A percentile compares a stretch with the other conserved stretches of the same genome.
Conservation (phyloP, 805 yeast species). For the Saccharomycopsis schoenii region DNA sequence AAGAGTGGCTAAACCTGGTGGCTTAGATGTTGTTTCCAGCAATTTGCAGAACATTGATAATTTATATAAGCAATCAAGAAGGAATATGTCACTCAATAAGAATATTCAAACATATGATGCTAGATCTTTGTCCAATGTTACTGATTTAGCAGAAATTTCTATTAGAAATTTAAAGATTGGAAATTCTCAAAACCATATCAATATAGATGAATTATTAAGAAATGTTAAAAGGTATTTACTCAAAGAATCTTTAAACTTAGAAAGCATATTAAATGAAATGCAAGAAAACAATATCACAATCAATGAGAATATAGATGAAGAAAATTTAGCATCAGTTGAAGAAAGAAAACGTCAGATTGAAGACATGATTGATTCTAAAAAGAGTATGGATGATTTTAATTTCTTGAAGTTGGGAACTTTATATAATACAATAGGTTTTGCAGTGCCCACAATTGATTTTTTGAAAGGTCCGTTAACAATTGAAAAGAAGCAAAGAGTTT, state of each 20-base stretch:
- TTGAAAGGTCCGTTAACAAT: slow-evolving; percentile 62
- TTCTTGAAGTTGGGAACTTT: slow-evolving; percentile 54
- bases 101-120: slow-evolving; percentile 52
- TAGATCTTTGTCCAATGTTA: slow-evolving; percentile 47
- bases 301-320: slow-evolving; percentile 20
- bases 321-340: slow-evolving; percentile 2
- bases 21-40: slow-evolving; percentile 37
- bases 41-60: slow-evolving; percentile 37
- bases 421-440: slow-evolving; percentile 35
- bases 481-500: slow-evolving; percentile 37
- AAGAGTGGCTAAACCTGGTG: slow-evolving; percentile 49
- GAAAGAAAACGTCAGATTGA: neutral
- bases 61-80: slow-evolving; percentile 35
- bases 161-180: slow-evolving; percentile 54
- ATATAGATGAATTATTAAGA: slow-evolving; percentile 36
- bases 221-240: slow-evolving; percentile 31
- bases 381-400: slow-evolving; percentile 37
- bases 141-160: slow-evolving; percentile 54
- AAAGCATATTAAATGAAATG: slow-evolving; percentile 17
- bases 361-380: slow-evolving; percentile 20
- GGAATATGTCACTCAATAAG: slow-evolving; percentile 28
- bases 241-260: slow-evolving; percentile 23
- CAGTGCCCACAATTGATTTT: slow-evolving; percentile 47
- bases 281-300: slow-evolving; percentile 15
- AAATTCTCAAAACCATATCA: slow-evolving; percentile 40